phyloP scores from a whole-genome alignment of 805 yeast genomes.

The Ogataea pignaliae region DNA sequence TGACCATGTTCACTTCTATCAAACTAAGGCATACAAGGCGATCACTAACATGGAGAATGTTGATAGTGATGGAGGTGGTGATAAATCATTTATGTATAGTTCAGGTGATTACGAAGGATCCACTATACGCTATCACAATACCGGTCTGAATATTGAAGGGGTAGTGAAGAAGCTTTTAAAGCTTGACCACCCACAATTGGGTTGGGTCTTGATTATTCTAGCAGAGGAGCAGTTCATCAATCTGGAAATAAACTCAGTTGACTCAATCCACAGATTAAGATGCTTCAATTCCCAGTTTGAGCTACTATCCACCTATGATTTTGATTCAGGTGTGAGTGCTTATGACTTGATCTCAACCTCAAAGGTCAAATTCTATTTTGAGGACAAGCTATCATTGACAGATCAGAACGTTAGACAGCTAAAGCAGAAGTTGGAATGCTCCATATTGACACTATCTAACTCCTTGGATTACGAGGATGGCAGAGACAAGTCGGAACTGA shows the following conservation, averaged over 20 bases:
- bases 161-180: neutral
- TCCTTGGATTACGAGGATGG: conserved; percentile 5
- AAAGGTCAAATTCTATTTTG: conserved; percentile 2
- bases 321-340: conserved; percentile 12
- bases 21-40: no score
- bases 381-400: conserved; percentile 5
- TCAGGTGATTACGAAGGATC: no score
- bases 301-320: conserved; percentile 5
- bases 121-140: no score
- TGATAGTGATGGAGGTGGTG: no score
- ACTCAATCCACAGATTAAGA: neutral
- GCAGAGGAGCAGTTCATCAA: conserved; percentile 5
- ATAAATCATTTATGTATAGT: no score
- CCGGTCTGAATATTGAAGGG: no score
- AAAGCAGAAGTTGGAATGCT: conserved; percentile 1
- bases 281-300: conserved; percentile 1
- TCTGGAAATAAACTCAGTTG: conserved; percentile 2
- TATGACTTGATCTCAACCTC: conserved; percentile 5
- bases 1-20: no score
- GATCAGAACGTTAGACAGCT: conserved; percentile 3
- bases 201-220: conserved; percentile 3
- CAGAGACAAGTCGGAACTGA: conserved; percentile 6
- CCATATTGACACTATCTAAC: conserved; percentile 12
- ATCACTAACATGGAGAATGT: no score
- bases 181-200: conserved; percentile 4